Conservation (phyloP, 2,329 filamentous ascomycete species). For the Phaeomoniella chlamydospora region DNA sequence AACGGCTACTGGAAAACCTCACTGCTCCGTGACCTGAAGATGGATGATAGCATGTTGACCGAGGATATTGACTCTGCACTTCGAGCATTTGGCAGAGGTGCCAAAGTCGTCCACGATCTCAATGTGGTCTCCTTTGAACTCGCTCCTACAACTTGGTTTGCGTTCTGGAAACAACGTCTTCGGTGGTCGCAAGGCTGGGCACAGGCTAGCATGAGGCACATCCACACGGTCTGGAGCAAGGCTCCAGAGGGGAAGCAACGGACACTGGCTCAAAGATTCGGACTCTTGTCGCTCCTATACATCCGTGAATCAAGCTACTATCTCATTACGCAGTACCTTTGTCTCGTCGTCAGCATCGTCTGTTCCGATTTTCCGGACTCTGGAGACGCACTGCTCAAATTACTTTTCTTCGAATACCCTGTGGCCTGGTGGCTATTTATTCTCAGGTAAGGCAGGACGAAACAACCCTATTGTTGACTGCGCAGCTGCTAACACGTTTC, state of each 20-base stretch:
- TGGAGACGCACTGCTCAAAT: slow-evolving; percentile 18
- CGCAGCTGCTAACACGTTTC: neutral
- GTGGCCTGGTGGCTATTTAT: slow-evolving; percentile 32
- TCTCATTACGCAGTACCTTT: slow-evolving; percentile 33
- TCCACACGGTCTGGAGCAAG: slow-evolving; percentile 26
- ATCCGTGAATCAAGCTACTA: slow-evolving; percentile 33
- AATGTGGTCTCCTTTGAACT: slow-evolving; percentile 35
- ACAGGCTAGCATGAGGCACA: slow-evolving; percentile 29
- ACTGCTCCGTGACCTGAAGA: slow-evolving; percentile 29
- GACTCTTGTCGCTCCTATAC: slow-evolving; percentile 28
- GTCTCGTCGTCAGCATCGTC: slow-evolving; percentile 29
- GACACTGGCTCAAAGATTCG: slow-evolving; percentile 23
- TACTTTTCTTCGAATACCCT: slow-evolving; percentile 34
- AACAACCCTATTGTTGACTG: neutral
- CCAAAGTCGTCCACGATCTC: slow-evolving; percentile 30
- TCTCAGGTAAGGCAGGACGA: slow-evolving; percentile 19
- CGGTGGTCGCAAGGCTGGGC: slow-evolving; percentile 37
- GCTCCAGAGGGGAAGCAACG: slow-evolving; percentile 18
- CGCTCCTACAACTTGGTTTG: slow-evolving; percentile 26
- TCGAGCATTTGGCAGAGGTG: slow-evolving; percentile 27
- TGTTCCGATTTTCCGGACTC: slow-evolving; percentile 28
- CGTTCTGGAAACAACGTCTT: slow-evolving; percentile 36
- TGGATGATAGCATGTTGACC: slow-evolving; percentile 35
- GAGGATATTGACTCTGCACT: slow-evolving; percentile 36
- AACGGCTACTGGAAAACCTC: slow-evolving; percentile 34